Percentiles rank a stretch among this genome's conserved stretches.
Conservation (phyloP, 139 green algal genomes). For the Chlorella sp. region DNA sequence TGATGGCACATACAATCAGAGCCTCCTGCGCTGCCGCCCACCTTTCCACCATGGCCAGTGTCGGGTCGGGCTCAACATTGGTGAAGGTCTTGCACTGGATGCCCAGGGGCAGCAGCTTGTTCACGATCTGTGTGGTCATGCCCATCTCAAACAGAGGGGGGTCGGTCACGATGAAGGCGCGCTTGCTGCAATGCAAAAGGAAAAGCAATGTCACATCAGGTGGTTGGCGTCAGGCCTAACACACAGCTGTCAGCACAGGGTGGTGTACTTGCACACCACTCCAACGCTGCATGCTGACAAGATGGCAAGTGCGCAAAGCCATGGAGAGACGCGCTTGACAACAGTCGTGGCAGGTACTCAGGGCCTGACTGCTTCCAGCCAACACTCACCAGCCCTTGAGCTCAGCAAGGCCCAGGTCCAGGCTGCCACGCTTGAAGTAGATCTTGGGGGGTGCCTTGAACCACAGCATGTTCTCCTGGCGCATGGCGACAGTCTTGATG, state of each 20-base stretch:
- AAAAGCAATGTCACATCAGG: too few species aligned
- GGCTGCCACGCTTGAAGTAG: conserved; percentile 39
- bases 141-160: conserved; percentile 53
- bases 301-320: too few species aligned
- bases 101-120: conserved; percentile 5
- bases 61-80: conserved; percentile 50
- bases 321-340: too few species aligned
- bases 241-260: too few species aligned
- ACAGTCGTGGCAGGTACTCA: too few species aligned
- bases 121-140: conserved; percentile 42
- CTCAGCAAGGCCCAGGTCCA: conserved; percentile 49
- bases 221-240: too few species aligned
- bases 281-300: too few species aligned
- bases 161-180: conserved; percentile 63
- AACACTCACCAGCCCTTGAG: conserved; percentile 40
- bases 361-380: too few species aligned
- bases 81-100: conserved; percentile 30
- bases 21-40: too few species aligned
- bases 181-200: too few species aligned
- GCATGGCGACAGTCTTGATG: conserved; percentile 53
- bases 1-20: too few species aligned
- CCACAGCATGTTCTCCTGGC: conserved; percentile 67
- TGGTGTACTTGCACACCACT: too few species aligned
- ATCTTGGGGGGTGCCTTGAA: conserved; percentile 60
- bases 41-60: conserved; percentile 46